phyloP scores from a whole-genome alignment of 2,329 filamentous ascomycete species.

The Penicillium sp. region DNA sequence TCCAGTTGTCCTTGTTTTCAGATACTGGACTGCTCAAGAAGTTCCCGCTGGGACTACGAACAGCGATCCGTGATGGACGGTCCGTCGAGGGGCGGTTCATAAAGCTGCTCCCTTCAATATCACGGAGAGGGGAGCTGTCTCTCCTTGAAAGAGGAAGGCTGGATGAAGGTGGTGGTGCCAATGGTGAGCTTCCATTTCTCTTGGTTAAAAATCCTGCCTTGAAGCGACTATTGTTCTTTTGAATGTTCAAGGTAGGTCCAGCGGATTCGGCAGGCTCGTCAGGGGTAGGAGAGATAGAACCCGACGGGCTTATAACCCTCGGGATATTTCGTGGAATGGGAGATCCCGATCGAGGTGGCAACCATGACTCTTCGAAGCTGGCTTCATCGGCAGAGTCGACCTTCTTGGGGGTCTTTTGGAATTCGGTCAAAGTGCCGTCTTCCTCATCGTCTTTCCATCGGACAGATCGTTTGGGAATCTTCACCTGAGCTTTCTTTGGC shows the following conservation, averaged over 20 bases:
- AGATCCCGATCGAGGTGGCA: conserved; percentile 53
- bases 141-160: conserved; percentile 61
- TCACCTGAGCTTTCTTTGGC: conserved; percentile 62
- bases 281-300: conserved; percentile 58
- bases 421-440: conserved; percentile 82
- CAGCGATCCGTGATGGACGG: conserved; percentile 40
- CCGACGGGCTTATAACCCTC: conserved; percentile 41
- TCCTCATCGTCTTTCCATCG: conserved; percentile 92
- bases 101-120: conserved; percentile 52
- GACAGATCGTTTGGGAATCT: conserved; percentile 75
- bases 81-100: conserved; percentile 49
- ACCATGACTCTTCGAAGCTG: conserved; percentile 52
- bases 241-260: conserved; percentile 60
- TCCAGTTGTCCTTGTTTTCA: conserved; percentile 53
- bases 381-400: conserved; percentile 58
- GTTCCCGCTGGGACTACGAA: conserved; percentile 42
- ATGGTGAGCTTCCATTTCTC: conserved; percentile 64
- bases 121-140: conserved; percentile 55
- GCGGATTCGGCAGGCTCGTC: conserved; percentile 44
- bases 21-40: conserved; percentile 41
- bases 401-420: conserved; percentile 83
- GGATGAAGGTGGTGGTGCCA: conserved; percentile 58
- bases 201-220: conserved; percentile 83
- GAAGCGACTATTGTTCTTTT: conserved; percentile 73
- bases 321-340: conserved; percentile 48